Evolutionary conservation across 305 asterid species (phyloP).

Genomic region (Ajuga reptans): DNA sequence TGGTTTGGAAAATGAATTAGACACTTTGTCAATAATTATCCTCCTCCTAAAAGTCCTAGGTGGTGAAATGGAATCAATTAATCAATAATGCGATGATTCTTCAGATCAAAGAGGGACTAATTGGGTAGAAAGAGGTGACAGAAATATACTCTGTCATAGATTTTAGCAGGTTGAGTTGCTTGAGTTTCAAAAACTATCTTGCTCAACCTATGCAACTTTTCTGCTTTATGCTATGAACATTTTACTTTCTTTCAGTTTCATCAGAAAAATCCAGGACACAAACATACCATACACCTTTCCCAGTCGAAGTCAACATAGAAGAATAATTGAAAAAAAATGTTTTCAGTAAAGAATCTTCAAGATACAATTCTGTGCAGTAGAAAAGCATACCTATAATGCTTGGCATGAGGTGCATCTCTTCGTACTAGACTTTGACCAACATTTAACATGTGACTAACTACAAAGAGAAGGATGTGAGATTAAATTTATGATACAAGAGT

Average conservation of each 20-base stretch:
- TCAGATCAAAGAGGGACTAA: background rate
- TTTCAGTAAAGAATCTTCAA: background rate
- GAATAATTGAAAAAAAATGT: background rate
- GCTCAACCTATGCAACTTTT: background rate
- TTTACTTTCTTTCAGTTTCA: background rate
- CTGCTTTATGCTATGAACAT: too few species aligned
- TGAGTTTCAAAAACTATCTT: background rate
- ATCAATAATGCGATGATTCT: background rate
- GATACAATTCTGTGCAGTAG: background rate
- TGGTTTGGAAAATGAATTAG: background rate
- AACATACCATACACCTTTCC: too few species aligned
- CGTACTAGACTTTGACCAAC: constrained; percentile 54
- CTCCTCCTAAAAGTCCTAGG: background rate
- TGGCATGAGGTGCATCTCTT: constrained; percentile 62
- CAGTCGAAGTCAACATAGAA: background rate
- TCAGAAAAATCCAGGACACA: background rate
- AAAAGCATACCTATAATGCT: constrained; percentile 47
- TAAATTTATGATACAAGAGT: constrained; percentile 10
- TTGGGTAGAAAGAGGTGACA: background rate
- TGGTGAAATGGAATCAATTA: background rate
- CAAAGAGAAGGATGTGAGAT: constrained; percentile 3
- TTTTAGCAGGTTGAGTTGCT: background rate
- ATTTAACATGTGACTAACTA: constrained; percentile 67
- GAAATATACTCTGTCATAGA: background rate
- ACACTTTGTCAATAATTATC: background rate